Conservation (phyloP, 2,329 filamentous ascomycete species). For the Westerdykella aurantiaca region DNA sequence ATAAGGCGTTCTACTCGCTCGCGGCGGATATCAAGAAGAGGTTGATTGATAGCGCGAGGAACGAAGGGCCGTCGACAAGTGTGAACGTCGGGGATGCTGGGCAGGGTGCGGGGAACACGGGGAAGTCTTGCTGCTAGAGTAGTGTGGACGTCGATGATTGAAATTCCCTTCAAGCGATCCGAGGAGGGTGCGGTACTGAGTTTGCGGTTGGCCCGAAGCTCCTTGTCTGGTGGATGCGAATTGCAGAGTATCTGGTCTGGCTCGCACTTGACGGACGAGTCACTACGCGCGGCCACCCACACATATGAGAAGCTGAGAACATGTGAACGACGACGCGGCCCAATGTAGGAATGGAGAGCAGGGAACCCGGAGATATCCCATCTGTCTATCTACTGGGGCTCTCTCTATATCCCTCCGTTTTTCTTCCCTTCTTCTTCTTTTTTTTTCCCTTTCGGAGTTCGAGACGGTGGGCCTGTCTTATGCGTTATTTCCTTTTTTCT, state of each 20-base stretch:
- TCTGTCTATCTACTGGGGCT: background rate
- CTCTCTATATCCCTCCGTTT: background rate
- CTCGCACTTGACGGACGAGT: too few species aligned
- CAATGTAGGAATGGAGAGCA: background rate
- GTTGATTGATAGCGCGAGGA: slow-evolving; percentile 85
- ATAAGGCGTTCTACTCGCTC: slow-evolving; percentile 94
- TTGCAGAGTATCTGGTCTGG: too few species aligned
- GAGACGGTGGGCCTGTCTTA: background rate
- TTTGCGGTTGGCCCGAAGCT: too few species aligned
- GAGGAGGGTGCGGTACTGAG: background rate
- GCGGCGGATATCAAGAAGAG: slow-evolving; percentile 98
- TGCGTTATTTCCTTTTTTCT: too few species aligned
- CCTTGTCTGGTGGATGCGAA: too few species aligned
- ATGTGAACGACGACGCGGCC: background rate
- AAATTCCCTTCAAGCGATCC: background rate
- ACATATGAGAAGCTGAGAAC: background rate
- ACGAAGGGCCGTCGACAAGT: slow-evolving; percentile 45
- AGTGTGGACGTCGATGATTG: background rate
- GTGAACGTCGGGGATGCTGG: slow-evolving; percentile 33
- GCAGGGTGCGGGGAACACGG: slow-evolving; percentile 23
- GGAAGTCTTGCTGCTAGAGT: slow-evolving; percentile 36
- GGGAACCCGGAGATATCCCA: too few species aligned
- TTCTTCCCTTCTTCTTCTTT: background rate
- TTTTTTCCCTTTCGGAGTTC: background rate
- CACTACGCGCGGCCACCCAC: too few species aligned